Evolutionary conservation across 2,329 filamentous ascomycete species (phyloP).

Genomic region (Cercospora nicotianae): DNA sequence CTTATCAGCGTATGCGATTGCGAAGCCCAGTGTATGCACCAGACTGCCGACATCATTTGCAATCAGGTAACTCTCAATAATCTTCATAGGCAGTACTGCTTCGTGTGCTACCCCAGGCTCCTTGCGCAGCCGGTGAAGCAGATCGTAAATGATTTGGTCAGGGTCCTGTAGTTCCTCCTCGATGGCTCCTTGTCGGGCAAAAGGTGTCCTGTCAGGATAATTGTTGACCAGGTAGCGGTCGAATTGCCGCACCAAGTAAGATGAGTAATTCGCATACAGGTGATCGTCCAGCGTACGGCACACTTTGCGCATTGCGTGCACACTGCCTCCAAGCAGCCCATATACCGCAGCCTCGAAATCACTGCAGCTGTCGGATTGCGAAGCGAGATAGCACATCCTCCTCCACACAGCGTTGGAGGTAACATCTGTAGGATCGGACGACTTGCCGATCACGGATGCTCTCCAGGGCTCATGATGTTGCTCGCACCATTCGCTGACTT

Average conservation of each 20-base stretch:
- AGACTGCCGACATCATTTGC: slow-evolving; percentile 56
- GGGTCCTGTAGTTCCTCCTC: slow-evolving; percentile 64
- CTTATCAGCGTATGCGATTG: slow-evolving; percentile 43
- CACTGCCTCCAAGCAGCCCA: slow-evolving; percentile 82
- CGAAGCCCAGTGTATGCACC: slow-evolving; percentile 46
- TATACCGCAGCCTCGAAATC: slow-evolving; percentile 88
- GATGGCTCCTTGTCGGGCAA: slow-evolving; percentile 60
- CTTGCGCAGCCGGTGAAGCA: slow-evolving; percentile 62
- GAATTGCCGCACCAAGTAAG: slow-evolving; percentile 77
- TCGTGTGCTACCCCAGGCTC: slow-evolving; percentile 59
- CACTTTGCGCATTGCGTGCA: slow-evolving; percentile 72
- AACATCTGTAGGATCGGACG: slow-evolving; percentile 41
- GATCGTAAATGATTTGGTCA: slow-evolving; percentile 40
- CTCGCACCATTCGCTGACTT: slow-evolving; percentile 81
- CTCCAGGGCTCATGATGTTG: slow-evolving; percentile 88
- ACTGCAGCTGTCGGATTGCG: slow-evolving; percentile 64
- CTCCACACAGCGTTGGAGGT: slow-evolving; percentile 60
- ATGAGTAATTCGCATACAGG: slow-evolving; percentile 84
- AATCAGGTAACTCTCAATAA: slow-evolving; percentile 74
- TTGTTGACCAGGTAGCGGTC: slow-evolving; percentile 65
- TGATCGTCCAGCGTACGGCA: slow-evolving; percentile 82
- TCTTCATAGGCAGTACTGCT: slow-evolving; percentile 66
- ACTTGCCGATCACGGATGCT: slow-evolving; percentile 73
- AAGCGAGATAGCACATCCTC: slow-evolving; percentile 73
- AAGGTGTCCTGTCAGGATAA: slow-evolving; percentile 56